Conservation (phyloP, 2,329 filamentous ascomycete species). For the Trichoderma semiorbis region DNA sequence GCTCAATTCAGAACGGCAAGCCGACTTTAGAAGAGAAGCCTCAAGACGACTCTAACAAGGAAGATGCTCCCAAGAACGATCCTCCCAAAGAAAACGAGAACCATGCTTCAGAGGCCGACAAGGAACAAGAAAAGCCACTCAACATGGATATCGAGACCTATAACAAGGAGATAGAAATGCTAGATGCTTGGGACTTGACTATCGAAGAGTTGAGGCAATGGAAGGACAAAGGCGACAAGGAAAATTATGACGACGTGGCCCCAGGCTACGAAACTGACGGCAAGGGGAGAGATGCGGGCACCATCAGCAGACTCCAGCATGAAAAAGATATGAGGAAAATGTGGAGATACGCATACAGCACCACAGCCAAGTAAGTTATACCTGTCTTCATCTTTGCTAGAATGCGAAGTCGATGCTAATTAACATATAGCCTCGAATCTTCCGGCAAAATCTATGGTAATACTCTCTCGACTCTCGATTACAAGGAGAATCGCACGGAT, state of each 20-base stretch:
- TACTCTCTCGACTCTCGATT: slow-evolving; percentile 47
- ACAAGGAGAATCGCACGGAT: slow-evolving; percentile 37
- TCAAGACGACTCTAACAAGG: not conserved
- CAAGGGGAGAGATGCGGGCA: slow-evolving; percentile 31
- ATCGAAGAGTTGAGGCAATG: slow-evolving; percentile 36
- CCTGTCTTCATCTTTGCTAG: no score
- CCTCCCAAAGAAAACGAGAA: not conserved
- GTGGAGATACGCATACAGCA: slow-evolving; percentile 40
- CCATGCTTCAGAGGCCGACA: not conserved
- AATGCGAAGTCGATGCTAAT: not conserved
- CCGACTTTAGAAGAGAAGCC: not conserved
- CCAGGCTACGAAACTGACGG: slow-evolving; percentile 38
- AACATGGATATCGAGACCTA: slow-evolving; percentile 21
- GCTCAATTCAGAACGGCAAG: slow-evolving; percentile 12
- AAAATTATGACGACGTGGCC: slow-evolving; percentile 35
- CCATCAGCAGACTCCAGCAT: slow-evolving; percentile 34
- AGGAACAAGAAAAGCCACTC: slow-evolving; percentile 19
- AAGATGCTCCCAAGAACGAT: not conserved
- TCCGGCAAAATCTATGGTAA: slow-evolving; percentile 56
- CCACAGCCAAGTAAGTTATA: slow-evolving; percentile 39
- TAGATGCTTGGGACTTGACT: slow-evolving; percentile 32
- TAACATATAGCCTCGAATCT: slow-evolving; percentile 37
- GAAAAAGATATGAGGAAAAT: slow-evolving; percentile 43
- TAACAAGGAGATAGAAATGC: slow-evolving; percentile 18
- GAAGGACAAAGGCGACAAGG: slow-evolving; percentile 35